Evolutionary conservation across 371 early-diverging fungal species (phyloP), one percentile per base, ranked within the genome.

Genomic region (Syncephalastrum sp.): DNA sequence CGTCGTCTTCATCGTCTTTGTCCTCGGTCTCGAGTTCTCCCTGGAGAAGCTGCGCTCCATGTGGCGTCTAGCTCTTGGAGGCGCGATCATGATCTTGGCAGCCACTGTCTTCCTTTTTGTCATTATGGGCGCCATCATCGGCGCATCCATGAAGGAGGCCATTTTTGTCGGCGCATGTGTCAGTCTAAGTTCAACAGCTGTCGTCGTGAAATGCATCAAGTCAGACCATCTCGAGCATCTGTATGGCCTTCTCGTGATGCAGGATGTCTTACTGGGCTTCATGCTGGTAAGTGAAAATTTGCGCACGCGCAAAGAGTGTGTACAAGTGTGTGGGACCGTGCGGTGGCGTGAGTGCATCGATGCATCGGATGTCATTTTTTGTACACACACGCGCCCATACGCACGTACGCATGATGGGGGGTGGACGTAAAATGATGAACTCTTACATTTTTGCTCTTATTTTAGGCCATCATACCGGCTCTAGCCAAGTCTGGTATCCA

Each of bases 1-100:
- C 13, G 82, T 86, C 17, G 63, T 79, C 1, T 74, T 82, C 47
- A 81, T 81, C 25, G 70, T 86, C 2, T 83, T 85, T 62, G 81
- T 82, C 5, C 72, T 86, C 14, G 87, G 87, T 0, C 64, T 85
- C 42, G 87, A 85, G 54, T 85, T 84, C 60, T 79, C 79, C 24
- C 42, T 84, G 17, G 77, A 77, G 4, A 82, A 83, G 47, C 50
- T 86, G 7, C 56, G 68, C 53, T 67, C 76, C 48, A 82, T 82
- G 68, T 84, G 83, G 83, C 57, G 69, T 42, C 49, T 83, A 0
- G 70, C 82, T 8, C 53, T 85, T 8, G 67, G 79, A 25, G 83
- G 85, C 2, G 77, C 81, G 1, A 46, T 70, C n/a, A 56, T 75
- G 21, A 69, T 84, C 23, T 53, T 83, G 7, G 48, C 79, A 15